phyloP scores from a whole-genome alignment of 208 protist genomes.

The Wallacemonas sp. region DNA sequence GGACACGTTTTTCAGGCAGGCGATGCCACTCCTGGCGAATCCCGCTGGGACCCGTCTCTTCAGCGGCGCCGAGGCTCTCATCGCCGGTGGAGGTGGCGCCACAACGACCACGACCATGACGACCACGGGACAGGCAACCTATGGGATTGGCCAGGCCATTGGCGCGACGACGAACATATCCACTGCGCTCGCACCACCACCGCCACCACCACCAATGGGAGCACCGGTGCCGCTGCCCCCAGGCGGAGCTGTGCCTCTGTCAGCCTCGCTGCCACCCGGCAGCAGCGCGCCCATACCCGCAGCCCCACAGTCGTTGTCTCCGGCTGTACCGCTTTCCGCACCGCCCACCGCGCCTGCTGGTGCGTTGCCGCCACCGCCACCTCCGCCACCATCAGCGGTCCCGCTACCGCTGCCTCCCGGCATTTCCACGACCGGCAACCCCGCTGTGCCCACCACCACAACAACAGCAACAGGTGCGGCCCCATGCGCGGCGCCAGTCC shows the following conservation, averaged over 20 bases:
- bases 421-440: not conserved
- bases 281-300: slow-evolving; percentile 10
- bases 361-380: not conserved
- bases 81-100: not conserved
- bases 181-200: slow-evolving; percentile 6
- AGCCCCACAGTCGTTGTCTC: too few species aligned
- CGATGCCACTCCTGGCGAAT: slow-evolving; percentile 48
- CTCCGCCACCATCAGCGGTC: slow-evolving; percentile 4
- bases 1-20: slow-evolving; percentile 40
- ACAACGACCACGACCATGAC: not conserved
- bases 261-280: slow-evolving; percentile 3
- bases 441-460: not conserved
- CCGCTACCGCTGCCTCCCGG: slow-evolving; percentile 4
- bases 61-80: slow-evolving; percentile 7
- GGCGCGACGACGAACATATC: not conserved
- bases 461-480: not conserved
- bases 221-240: not conserved
- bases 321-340: slow-evolving; percentile 1
- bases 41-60: slow-evolving; percentile 22
- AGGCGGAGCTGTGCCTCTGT: too few species aligned
- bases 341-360: not conserved
- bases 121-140: slow-evolving; percentile 14
- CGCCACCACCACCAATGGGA: not conserved
- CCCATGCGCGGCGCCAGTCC: not conserved
- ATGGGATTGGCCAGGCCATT: slow-evolving; percentile 28